Evolutionary conservation across 768 basidiomycete species (phyloP).

Genomic region (Serendipita sp.): DNA sequence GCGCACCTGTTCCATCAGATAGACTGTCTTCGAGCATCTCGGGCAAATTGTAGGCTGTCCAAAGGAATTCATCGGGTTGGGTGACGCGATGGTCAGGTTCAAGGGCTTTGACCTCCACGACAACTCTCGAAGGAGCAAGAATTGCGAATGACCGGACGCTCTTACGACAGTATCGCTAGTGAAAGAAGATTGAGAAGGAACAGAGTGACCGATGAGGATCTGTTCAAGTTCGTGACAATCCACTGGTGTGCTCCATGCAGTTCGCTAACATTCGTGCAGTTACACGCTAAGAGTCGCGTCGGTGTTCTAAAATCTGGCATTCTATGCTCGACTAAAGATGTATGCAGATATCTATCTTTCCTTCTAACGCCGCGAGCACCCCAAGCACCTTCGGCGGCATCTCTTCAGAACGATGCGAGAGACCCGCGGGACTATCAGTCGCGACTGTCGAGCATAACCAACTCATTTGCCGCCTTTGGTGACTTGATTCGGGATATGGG

Average conservation of each 20-base stretch:
- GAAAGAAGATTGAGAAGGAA: slow-evolving; percentile 57
- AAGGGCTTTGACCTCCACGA: background rate
- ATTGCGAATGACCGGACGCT: slow-evolving; percentile 39
- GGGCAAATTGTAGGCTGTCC: slow-evolving; percentile 60
- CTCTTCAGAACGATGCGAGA: slow-evolving; percentile 7
- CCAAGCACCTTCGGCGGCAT: slow-evolving; percentile 39
- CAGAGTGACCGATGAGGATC: slow-evolving; percentile 68
- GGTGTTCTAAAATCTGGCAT: slow-evolving; percentile 21
- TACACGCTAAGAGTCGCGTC: slow-evolving; percentile 76
- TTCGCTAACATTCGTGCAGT: slow-evolving; percentile 24
- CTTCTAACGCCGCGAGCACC: slow-evolving; percentile 22
- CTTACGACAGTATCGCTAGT: slow-evolving; percentile 54
- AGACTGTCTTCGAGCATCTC: slow-evolving; percentile 58
- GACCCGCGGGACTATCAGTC: slow-evolving; percentile 31
- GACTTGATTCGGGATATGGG: slow-evolving; percentile 64
- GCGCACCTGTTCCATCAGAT: slow-evolving; percentile 75
- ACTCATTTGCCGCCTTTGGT: slow-evolving; percentile 42
- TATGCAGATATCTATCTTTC: slow-evolving; percentile 51
- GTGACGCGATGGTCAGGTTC: background rate
- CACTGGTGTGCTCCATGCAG: slow-evolving; percentile 7
- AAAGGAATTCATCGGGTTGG: slow-evolving; percentile 46
- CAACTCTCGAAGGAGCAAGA: background rate
- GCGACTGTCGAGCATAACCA: slow-evolving; percentile 43
- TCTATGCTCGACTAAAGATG: background rate
- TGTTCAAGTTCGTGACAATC: slow-evolving; percentile 51